Percentiles rank a stretch among this genome's conserved stretches.
Conservation (phyloP, 1,284 basidiomycete genomes). For the Xerocomus minutiporus region DNA sequence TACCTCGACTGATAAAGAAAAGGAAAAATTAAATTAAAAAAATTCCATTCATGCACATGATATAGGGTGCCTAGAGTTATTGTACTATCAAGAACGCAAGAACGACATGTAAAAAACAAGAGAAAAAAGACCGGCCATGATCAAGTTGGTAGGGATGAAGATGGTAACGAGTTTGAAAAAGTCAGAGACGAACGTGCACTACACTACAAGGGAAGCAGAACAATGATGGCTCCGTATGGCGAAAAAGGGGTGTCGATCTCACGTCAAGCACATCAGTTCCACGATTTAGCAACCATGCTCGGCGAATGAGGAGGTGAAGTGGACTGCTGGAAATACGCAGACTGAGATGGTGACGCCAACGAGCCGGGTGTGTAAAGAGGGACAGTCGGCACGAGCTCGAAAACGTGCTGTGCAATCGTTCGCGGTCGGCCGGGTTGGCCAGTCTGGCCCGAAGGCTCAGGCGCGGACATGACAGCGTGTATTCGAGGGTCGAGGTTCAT, state of each 20-base stretch:
- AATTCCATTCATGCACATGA: constrained; percentile 11
- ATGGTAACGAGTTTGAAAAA: neutral
- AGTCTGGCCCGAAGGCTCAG: constrained; percentile 39
- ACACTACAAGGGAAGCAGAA: neutral
- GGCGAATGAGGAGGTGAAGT: constrained; percentile 63
- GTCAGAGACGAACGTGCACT: neutral
- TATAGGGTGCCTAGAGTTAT: neutral
- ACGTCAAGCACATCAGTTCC: constrained; percentile 17
- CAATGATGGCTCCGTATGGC: neutral
- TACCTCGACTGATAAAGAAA: neutral
- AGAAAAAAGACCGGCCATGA: neutral
- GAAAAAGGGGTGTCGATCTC: neutral
- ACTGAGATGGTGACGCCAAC: constrained; percentile 58
- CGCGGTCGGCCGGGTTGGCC: constrained; percentile 37
- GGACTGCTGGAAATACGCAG: constrained; percentile 57
- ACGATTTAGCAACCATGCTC: constrained; percentile 21
- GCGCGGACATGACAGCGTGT: constrained; percentile 68
- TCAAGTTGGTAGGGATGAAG: neutral
- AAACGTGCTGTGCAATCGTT: constrained; percentile 68
- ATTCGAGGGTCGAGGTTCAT: constrained; percentile 68
- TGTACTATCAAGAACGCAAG: neutral
- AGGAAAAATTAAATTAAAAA: neutral
- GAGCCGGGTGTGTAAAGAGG: constrained; percentile 62
- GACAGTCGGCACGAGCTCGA: constrained; percentile 75
- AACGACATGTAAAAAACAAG: neutral